Base-by-base conservation (phyloP, 352 stramenopile genomes). In the Stephanocyclus meneghinianus region DNA sequence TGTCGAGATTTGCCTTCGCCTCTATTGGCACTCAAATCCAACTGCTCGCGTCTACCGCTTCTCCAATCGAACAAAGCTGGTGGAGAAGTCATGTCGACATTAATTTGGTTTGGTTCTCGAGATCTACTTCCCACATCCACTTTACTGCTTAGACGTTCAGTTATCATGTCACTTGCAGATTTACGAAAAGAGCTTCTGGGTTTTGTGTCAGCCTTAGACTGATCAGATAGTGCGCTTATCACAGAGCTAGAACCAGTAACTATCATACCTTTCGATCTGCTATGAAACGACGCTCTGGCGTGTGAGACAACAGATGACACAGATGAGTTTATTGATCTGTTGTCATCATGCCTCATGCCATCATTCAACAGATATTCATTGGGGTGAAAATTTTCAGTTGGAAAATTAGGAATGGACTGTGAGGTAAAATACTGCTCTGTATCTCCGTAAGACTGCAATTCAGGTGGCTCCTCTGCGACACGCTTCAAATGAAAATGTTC, bases 231-330 rank as follows among this genome's bases (percentile, higher is more conserved):
- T n/a, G 42, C 26, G 48, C 55, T 65, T 26, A 72, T 21, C 48
- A 48, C 63, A 48, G 63, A 79, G 62, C 26, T 57, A 37, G 67
- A 30, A 29, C 55, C 8, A n/a, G 32, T 51, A 11, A 51, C 15
- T 55, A 55, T 26, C 13, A 26, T 15, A 4, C 15, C 47, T 4
- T n/a, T 55, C 5, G 15, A 21, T 26, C 18, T 55, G 18, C 18
- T 65, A 32, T 51, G 32, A 18, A 65, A 82, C 9, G 68, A 65
- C 26, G 32, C 59, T 50, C 71, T 72, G 15, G 76, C 70, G 48
- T 71, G 80, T 30, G 76, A 80, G 16, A 76, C 71, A 67, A 80
- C 71, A n/a, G 71, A 80, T n/a, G 71, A 80, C 29, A 80, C 63
- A 16, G 76, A 84, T 13, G 71, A 80, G 60, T 66, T 65, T 30